Evolutionary conservation across 345 rosid species (phyloP).

Genomic region (Citrus maxima): DNA sequence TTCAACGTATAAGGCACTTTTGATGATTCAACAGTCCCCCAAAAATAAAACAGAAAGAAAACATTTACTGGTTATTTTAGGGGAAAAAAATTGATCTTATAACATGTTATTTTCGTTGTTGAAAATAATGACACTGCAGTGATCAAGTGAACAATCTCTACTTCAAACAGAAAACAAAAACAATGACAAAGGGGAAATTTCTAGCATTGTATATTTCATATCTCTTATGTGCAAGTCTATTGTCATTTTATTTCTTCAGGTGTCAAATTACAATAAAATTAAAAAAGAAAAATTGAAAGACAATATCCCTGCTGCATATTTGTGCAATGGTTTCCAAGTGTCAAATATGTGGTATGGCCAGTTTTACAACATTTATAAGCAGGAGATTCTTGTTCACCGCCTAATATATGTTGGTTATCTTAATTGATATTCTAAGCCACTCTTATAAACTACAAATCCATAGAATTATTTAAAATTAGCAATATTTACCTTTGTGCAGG

Average conservation of each 20-base stretch:
- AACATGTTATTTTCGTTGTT: not conserved
- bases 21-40: no score
- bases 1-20: not conserved
- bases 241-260: not conserved
- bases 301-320: not conserved
- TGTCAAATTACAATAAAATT: not conserved
- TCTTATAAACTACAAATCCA: not conserved
- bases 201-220: not conserved
- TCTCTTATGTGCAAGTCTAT: not conserved
- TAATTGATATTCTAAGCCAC: not conserved
- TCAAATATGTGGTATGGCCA: not conserved
- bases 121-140: not conserved
- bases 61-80: no score
- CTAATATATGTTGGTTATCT: not conserved
- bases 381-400: not conserved
- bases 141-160: not conserved
- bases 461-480: not conserved
- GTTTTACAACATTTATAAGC: not conserved
- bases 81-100: not conserved
- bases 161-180: not conserved
- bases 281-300: no score
- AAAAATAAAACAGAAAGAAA: no score
- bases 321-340: not conserved
- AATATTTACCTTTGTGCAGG: constrained; percentile 38
- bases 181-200: not conserved